Evolutionary conservation across 306 rosid genomes (phyloP).

Genomic region (Fragaria iinumae): DNA sequence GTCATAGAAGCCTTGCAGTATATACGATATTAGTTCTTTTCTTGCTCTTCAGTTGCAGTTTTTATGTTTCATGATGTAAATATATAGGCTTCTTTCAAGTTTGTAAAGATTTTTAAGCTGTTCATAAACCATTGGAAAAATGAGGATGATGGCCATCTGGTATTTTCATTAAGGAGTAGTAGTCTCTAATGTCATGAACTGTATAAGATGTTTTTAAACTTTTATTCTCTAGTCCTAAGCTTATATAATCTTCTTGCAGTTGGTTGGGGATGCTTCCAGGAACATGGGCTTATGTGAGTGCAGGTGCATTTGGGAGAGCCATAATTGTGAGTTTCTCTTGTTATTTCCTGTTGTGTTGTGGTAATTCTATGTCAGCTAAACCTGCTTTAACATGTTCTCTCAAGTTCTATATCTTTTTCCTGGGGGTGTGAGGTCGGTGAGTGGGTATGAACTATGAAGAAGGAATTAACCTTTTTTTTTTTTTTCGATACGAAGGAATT

Average conservation of each 20-base stretch:
- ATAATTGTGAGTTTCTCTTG: slow-evolving; percentile 69
- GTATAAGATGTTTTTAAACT: neutral
- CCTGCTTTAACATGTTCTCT: neutral
- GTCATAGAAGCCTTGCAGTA: neutral
- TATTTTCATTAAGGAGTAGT: neutral
- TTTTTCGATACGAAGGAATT: neutral
- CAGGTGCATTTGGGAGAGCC: slow-evolving; percentile 99
- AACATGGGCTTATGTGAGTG: slow-evolving; percentile 99
- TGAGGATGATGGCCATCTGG: neutral
- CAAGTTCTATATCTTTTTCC: neutral
- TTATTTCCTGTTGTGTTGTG: neutral
- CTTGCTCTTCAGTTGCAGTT: neutral
- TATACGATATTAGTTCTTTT: neutral
- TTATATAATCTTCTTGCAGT: slow-evolving; percentile 43
- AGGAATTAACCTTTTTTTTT: neutral
- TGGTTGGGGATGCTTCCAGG: slow-evolving; percentile 99
- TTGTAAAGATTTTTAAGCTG: neutral
- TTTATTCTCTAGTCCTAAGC: slow-evolving; percentile 23
- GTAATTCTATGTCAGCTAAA: neutral
- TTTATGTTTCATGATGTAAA: neutral
- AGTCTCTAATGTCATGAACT: neutral
- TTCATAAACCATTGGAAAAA: neutral
- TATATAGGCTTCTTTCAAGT: neutral
- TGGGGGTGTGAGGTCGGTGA: neutral
- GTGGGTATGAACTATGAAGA: neutral